These are phyloP conservation scores for Maudiozyma bulderi DNA, from an alignment of 805 yeast species.

Conservation along the genomic window DNA sequence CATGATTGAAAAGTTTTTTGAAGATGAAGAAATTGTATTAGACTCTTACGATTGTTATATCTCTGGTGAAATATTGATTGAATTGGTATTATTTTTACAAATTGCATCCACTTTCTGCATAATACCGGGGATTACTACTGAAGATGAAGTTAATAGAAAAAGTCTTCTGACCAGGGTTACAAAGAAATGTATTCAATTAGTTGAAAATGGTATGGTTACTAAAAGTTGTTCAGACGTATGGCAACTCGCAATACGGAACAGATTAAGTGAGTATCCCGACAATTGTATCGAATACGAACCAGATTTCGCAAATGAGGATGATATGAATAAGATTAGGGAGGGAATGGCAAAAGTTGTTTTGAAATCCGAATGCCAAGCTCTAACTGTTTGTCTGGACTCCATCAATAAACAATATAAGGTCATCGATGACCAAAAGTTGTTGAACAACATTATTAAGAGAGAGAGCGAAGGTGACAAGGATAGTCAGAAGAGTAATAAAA, in stretches of 20 bases:
- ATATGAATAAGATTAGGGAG: constrained; percentile 9
- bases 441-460: constrained; percentile 51
- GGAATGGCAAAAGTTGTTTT: constrained; percentile 49
- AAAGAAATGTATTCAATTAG: constrained; percentile 51
- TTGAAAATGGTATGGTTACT: constrained; percentile 45
- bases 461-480: constrained; percentile 10
- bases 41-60: constrained; percentile 56
- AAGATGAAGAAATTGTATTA: constrained; percentile 34
- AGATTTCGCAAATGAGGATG: constrained; percentile 10
- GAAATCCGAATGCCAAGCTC: constrained; percentile 44
- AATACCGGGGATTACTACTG: constrained; percentile 16
- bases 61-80: constrained; percentile 52
- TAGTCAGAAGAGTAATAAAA: constrained; percentile 2
- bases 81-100: constrained; percentile 45
- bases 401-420: constrained; percentile 29
- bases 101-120: constrained; percentile 35
- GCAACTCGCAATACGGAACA: constrained; percentile 19
- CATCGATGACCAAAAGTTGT: constrained; percentile 50
- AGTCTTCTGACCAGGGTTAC: constrained; percentile 39
- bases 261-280: constrained; percentile 33
- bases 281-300: background rate
- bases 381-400: constrained; percentile 31
- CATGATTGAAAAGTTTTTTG: constrained; percentile 29
- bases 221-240: constrained; percentile 21
- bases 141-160: constrained; percentile 16